Conservation (phyloP, 2,329 filamentous ascomycete genomes). For the Penicillium sp. region DNA sequence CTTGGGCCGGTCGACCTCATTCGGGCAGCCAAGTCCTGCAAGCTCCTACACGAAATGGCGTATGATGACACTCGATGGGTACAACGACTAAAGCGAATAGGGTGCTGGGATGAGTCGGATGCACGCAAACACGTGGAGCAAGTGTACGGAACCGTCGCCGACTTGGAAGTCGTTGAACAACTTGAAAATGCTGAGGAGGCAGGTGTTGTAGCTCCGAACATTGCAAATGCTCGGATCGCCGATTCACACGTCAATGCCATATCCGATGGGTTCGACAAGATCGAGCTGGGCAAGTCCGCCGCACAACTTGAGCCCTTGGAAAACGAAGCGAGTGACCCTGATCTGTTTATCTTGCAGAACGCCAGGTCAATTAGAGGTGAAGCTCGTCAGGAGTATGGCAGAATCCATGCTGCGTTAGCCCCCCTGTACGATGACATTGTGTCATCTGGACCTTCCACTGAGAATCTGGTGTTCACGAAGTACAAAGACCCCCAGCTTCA, state of each 20-base stretch:
- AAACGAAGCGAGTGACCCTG: conserved; percentile 59
- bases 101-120: conserved; percentile 86
- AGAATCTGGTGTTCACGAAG: conserved; percentile 80
- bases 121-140: conserved; percentile 80
- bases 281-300: conserved; percentile 55
- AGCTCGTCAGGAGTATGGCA: conserved; percentile 87
- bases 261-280: conserved; percentile 77
- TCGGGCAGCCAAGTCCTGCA: conserved; percentile 79
- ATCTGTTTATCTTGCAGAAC: conserved; percentile 68
- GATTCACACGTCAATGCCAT: conserved; percentile 34
- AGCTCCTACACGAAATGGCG: conserved; percentile 92
- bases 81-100: conserved; percentile 78
- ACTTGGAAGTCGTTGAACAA: conserved; percentile 27
- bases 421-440: conserved; percentile 87
- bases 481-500: conserved; percentile 88
- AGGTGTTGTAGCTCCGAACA: conserved; percentile 13
- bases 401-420: conserved; percentile 81
- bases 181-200: conserved; percentile 24
- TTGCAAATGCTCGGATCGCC: conserved; percentile 18
- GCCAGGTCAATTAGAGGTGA: conserved; percentile 78
- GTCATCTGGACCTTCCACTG: conserved; percentile 66
- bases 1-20: conserved; percentile 83
- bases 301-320: conserved; percentile 27
- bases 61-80: conserved; percentile 98
- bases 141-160: conserved; percentile 42